Conservation (phyloP, 2,329 filamentous ascomycete species). For the Microdochium trichocladiopsis region DNA sequence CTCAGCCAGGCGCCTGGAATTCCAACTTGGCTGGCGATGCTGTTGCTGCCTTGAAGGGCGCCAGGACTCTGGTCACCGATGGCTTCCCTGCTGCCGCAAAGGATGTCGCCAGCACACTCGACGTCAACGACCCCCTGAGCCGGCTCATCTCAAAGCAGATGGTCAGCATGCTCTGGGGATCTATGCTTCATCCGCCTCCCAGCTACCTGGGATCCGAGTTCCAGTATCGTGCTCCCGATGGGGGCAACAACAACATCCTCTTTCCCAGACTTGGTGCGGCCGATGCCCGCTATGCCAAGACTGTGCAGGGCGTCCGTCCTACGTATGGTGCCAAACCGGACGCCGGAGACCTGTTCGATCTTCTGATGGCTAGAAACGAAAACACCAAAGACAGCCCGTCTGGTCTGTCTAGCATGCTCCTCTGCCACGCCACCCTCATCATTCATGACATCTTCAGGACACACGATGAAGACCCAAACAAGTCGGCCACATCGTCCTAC, state of each 20-base stretch:
- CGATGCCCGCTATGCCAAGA: slow-evolving; percentile 61
- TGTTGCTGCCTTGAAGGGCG: not conserved
- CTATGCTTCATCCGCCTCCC: not conserved
- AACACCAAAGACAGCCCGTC: slow-evolving; percentile 54
- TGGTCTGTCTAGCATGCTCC: slow-evolving; percentile 67
- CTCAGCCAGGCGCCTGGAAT: not conserved
- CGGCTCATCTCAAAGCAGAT: not conserved
- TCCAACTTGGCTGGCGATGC: not conserved
- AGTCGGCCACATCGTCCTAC: slow-evolving; percentile 65
- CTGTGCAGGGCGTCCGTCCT: slow-evolving; percentile 49
- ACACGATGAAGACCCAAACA: slow-evolving; percentile 53
- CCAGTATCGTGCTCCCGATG: slow-evolving; percentile 27
- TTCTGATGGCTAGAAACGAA: slow-evolving; percentile 51
- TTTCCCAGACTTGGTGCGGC: slow-evolving; percentile 58
- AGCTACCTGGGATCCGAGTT: slow-evolving; percentile 1
- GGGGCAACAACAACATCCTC: slow-evolving; percentile 47
- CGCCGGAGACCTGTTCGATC: slow-evolving; percentile 60
- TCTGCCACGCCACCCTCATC: slow-evolving; percentile 67
- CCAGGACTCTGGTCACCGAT: not conserved
- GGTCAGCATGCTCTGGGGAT: not conserved
- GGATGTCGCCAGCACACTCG: not conserved
- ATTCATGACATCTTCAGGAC: slow-evolving; percentile 55
- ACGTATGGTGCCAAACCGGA: slow-evolving; percentile 57
- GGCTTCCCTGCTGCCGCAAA: not conserved
- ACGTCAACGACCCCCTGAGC: not conserved